These are phyloP conservation scores for Alternaria sp. DNA, from an alignment of 2,329 filamentous ascomycete species.

Conservation along the genomic window DNA sequence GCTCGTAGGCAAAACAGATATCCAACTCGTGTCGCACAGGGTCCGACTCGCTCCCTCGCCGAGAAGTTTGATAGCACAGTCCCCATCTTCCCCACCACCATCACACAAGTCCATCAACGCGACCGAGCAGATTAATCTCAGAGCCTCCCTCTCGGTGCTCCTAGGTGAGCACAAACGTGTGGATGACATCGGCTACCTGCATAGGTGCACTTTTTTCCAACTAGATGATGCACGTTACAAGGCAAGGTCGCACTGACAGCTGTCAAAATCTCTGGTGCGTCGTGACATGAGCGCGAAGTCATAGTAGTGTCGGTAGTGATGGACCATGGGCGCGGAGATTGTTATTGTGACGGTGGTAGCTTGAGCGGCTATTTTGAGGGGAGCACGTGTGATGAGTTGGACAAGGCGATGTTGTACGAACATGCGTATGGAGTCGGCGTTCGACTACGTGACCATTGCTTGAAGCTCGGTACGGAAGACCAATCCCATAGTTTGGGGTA, in stretches of 20 bases:
- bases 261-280: slow-evolving; percentile 3
- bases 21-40: background rate
- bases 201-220: background rate
- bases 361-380: background rate
- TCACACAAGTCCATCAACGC: background rate
- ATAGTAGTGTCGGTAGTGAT: background rate
- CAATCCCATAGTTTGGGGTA: background rate
- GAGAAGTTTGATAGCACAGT: slow-evolving; percentile 6
- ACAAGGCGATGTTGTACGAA: background rate
- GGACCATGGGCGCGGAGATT: background rate
- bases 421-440: background rate
- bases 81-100: background rate
- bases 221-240: background rate
- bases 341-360: background rate
- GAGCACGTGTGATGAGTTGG: background rate
- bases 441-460: background rate
- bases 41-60: background rate
- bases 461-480: background rate
- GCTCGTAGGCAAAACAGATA: background rate
- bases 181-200: slow-evolving; percentile 15
- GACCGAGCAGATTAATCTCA: background rate
- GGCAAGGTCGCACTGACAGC: slow-evolving; percentile 7
- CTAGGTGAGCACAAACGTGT: background rate
- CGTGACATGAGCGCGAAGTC: background rate
- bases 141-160: background rate